Evolutionary conservation across 352 stramenopile species (phyloP), one percentile per base, ranked within the genome.

Genomic region (Pythium grandisporangium): DNA sequence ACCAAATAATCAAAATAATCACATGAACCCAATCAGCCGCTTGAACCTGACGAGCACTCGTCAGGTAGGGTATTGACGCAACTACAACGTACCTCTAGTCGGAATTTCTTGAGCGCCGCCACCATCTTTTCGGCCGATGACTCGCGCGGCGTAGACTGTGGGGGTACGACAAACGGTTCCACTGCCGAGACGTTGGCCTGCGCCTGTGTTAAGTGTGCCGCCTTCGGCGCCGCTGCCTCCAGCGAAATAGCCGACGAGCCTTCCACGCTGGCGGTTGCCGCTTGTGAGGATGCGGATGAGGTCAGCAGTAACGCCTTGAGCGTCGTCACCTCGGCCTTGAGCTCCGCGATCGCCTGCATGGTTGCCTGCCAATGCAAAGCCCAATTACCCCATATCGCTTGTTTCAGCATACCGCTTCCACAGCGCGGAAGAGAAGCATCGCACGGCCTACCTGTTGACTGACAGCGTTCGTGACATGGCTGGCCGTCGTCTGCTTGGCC

Each of bases 241-340:
- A 29, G 20, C 25, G 44, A 16, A 6, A 34, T 13, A 26, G 21
- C 17, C 3, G 37, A 19, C 29, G n/a, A n/a, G n/a, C n/a, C n/a
- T n/a, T n/a, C n/a, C n/a, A n/a, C n/a, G n/a, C n/a, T n/a, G n/a
- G n/a, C n/a, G n/a, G n/a, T n/a, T n/a, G n/a, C n/a, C n/a, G n/a
- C n/a, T n/a, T n/a, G n/a, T n/a, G n/a, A n/a, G n/a, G n/a, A n/a
- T n/a, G n/a, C n/a, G n/a, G n/a, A n/a, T n/a, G n/a, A n/a, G 4
- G 61, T 44, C 16, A 83, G 26, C 30, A 84, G 48, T 1, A 86
- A 48, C 37, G 70, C 57, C 42, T 84, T 86, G 17, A 83, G 38
- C 5, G 70, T 86, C 22, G 58, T 74, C 22, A 88, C 63, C 41
- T 88, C 71, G 16, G 75, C 70, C 30, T 79, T 75, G 27, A 88